Base-by-base conservation (phyloP, 2,329 filamentous ascomycete genomes). In the Alternaria sp. region DNA sequence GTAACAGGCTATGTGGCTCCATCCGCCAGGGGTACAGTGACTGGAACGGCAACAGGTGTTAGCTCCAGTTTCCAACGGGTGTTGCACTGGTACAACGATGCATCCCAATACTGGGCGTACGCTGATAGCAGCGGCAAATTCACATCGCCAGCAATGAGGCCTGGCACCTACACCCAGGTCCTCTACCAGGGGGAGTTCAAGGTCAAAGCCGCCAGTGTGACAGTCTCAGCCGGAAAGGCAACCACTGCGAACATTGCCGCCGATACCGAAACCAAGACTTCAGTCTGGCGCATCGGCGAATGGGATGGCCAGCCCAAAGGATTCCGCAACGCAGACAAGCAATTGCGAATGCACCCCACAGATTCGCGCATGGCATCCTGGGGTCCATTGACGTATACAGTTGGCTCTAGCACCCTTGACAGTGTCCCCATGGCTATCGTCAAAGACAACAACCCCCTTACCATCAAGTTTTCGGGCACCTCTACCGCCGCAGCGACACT, bases 381-480 rank as follows among this genome's bases (percentile, higher is more conserved):
- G 88, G 83, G 81, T 0, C 82, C 87, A 0, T 68, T 83, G 12
- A 89, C 87, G 1, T 89, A 88, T 76, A 89, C 85, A 2, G 84
- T 89, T 11, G 88, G 87, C 41, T 83, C 82, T 22, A 86, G 84
- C 24, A 72, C 78, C 6, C 70, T 83, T 1, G 77, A 78, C 4
- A 81, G 84, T 59, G 88, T 90, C 70, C 88, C 88, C 43, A 90
- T 91, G 88, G 88, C 88, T 0, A 74, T 89, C 26, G 88, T 89
- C 78, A 87, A 89, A 73, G 75, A 74, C 24, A 83, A 86, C 57
- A 89, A 90, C 76, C 85, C 85, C 0, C 79, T 86, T 14, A 89
- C 85, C 1, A 89, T 90, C 76, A 83, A 83, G 43, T 88, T 90
- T 75, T 84, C 81, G 26, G 81, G 88, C 1, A 76, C 73, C 12